Evolutionary conservation across 495 filamentous ascomycete species (phyloP).

Genomic region (Sabuloglossum arenarium): DNA sequence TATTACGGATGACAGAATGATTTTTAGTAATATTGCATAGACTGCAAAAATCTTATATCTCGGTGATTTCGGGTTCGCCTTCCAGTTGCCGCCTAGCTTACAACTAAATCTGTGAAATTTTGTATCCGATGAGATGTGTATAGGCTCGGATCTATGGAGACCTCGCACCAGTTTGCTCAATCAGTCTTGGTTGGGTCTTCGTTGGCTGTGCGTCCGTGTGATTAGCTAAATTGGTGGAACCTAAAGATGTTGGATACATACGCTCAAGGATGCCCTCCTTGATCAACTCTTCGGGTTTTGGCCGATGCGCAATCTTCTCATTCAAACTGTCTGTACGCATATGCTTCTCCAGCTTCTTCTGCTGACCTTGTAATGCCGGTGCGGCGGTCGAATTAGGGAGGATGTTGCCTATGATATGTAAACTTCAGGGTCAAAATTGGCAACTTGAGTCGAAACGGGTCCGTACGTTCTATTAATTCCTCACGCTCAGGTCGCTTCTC

Average conservation of each 20-base stretch:
- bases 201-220: background rate
- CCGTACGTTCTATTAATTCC: conserved; percentile 50
- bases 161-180: background rate
- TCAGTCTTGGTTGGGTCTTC: conserved; percentile 6
- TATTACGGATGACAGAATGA: background rate
- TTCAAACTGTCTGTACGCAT: conserved; percentile 74
- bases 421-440: conserved; percentile 1
- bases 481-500: conserved; percentile 42
- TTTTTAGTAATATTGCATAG: background rate
- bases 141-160: background rate
- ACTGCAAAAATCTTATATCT: background rate
- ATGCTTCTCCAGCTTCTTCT: conserved; percentile 60
- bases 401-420: conserved; percentile 42
- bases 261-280: conserved; percentile 44
- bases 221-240: background rate
- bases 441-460: conserved; percentile 3
- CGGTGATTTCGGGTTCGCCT: background rate
- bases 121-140: background rate
- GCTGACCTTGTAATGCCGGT: conserved; percentile 52
- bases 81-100: background rate
- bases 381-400: conserved; percentile 56
- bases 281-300: conserved; percentile 51
- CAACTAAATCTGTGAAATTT: background rate
- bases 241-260: conserved; percentile 1
- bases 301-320: conserved; percentile 57